Base-by-base conservation (phyloP, 805 yeast genomes). In the Starmerella apis region DNA sequence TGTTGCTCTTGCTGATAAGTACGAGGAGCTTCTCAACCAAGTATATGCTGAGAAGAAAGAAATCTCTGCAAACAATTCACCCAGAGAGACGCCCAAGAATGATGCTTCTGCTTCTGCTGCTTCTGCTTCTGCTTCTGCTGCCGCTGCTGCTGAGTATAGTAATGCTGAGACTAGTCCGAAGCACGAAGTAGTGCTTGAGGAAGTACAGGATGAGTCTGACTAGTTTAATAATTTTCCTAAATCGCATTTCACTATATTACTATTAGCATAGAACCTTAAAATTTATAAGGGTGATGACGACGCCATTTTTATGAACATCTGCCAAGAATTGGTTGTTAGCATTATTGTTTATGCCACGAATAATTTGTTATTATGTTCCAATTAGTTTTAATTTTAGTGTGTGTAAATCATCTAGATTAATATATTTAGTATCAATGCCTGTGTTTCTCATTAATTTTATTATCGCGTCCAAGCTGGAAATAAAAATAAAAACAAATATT, bases 341-440 rank as follows among this genome's bases (percentile, higher is more conserved):
- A n/a, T n/a, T n/a, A n/a, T n/a, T n/a, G n/a, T n/a, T n/a, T n/a
- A n/a, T n/a, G n/a, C n/a, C n/a, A n/a, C n/a, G n/a, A n/a, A n/a
- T n/a, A n/a, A n/a, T n/a, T n/a, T n/a, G n/a, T n/a, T n/a, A n/a
- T n/a, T n/a, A n/a, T n/a, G 7, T 36, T 10, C 20, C 23, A 22
- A 11, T 36, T n/a, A n/a, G n/a, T n/a, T n/a, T n/a, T n/a, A n/a
- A n/a, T n/a, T n/a, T n/a, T n/a, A n/a, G n/a, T n/a, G n/a, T n/a
- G n/a, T n/a, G n/a, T n/a, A n/a, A n/a, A n/a, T n/a, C n/a, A n/a
- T n/a, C n/a, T n/a, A n/a, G n/a, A n/a, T n/a, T n/a, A n/a, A n/a
- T n/a, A n/a, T n/a, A n/a, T n/a, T n/a, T n/a, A n/a, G 94, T 56
- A 82, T 33, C n/a, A 33, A 33, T 33, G 37, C 37, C 8, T 33